Conservation (phyloP, 345 rosid genomes). For the Reutealis trisperma region DNA sequence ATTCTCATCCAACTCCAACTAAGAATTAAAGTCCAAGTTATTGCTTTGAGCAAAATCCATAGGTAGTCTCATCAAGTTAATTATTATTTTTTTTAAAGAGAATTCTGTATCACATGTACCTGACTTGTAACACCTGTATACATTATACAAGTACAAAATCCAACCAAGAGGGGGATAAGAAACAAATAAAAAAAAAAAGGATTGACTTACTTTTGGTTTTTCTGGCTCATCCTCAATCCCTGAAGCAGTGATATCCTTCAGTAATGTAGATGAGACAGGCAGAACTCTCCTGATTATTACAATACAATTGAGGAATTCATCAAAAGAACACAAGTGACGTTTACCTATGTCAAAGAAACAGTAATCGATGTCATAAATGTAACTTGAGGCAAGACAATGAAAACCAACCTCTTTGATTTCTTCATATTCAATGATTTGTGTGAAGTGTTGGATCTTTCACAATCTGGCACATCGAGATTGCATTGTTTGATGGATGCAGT, state of each 20-base stretch:
- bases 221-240: slow-evolving; percentile 58
- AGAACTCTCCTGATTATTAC: slow-evolving; percentile 62
- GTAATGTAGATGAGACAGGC: slow-evolving; percentile 70
- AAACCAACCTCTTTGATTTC: slow-evolving; percentile 48
- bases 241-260: slow-evolving; percentile 56
- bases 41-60: neutral
- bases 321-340: neutral
- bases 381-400: too few species aligned
- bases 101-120: neutral
- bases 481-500: slow-evolving; percentile 3
- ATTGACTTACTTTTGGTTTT: slow-evolving; percentile 54
- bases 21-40: neutral
- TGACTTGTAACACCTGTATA: neutral
- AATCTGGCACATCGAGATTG: slow-evolving; percentile 15
- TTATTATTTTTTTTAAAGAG: too few species aligned
- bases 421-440: slow-evolving; percentile 22
- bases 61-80: neutral
- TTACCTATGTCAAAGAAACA: neutral
- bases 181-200: too few species aligned
- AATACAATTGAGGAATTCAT: neutral
- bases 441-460: slow-evolving; percentile 13
- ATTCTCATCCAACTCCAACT: slow-evolving; percentile 4
- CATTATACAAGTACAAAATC: too few species aligned
- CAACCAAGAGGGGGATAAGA: neutral
- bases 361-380: neutral